Conservation (phyloP, 1,284 basidiomycete genomes). For the Coniferiporia sulphurascens region DNA sequence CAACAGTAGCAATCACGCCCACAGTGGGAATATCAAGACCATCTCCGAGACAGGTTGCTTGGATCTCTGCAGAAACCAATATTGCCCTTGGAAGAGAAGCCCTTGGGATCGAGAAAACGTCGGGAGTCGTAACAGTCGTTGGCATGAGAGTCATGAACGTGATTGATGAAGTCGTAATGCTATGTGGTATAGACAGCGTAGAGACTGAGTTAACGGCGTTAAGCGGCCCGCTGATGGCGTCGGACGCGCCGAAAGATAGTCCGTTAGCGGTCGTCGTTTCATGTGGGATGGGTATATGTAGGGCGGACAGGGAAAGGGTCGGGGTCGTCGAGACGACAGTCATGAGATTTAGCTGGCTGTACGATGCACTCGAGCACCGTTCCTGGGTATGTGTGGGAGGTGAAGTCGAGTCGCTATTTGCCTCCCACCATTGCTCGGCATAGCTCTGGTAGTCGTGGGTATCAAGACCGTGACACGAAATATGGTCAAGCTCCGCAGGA, state of each 20-base stretch:
- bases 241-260: not conserved
- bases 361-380: not conserved
- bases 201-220: not conserved
- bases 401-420: slow-evolving; percentile 9
- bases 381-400: slow-evolving; percentile 3
- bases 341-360: not conserved
- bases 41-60: slow-evolving; percentile 55
- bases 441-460: not conserved
- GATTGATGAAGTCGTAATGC: slow-evolving; percentile 13
- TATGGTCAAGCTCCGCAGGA: slow-evolving; percentile 3
- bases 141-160: slow-evolving; percentile 25
- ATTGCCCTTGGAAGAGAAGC: slow-evolving; percentile 38
- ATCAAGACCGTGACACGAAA: not conserved
- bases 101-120: slow-evolving; percentile 32
- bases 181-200: slow-evolving; percentile 15
- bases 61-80: slow-evolving; percentile 30
- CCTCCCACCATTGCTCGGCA: slow-evolving; percentile 3
- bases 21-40: slow-evolving; percentile 61
- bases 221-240: not conserved
- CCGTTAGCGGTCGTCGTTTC: not conserved
- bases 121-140: slow-evolving; percentile 32
- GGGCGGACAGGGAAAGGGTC: not conserved
- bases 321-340: not conserved
- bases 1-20: slow-evolving; percentile 53
- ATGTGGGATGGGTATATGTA: not conserved